Evolutionary conservation across 495 filamentous ascomycete species (phyloP), one percentile per base, ranked within the genome.

Genomic region (Penicillium canescens): DNA sequence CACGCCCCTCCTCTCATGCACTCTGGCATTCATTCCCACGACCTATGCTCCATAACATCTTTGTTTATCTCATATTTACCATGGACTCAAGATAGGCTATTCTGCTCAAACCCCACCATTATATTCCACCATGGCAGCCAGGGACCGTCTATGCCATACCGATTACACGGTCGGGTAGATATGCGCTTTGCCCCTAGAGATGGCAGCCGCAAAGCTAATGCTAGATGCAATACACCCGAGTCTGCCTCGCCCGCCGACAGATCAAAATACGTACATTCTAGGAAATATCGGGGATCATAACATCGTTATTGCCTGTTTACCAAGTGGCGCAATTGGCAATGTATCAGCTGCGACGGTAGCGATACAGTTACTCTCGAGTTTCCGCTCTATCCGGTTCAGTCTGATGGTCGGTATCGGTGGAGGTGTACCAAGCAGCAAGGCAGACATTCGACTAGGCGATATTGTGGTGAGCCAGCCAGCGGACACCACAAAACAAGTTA

Each of bases 131-230:
- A 31, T 31, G 26, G 26, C 3, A 6, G 7, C 26, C 26, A 31
- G 26, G 26, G 11, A 23, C 21, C 3, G 10, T 0, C 7, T 44
- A 8, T 45, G 20, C 4, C 57, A 54, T 20, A 54, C 68, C 23
- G 52, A 52, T 21, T 84, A 81, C 55, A 76, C 65, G 2, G 64
- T 84, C 8, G 79, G 70, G 41, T 78, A 74, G 73, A 71, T 84
- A 31, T 75, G 65, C 48, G 72, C 78, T 0, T 51, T 81, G 4
- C 35, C 55, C 0, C 16, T 53, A 1, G 79, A 82, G 55, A 44
- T 50, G 18, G 62, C 71, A 6, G 78, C 78, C 1, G 78, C 71
- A 2, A 45, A 42, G 26, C 50, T 51, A 4, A 67, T 76, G 44
- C 59, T 82, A n/a, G 46, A 49, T 9, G 6, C 0, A 13, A 40